phyloP scores from a whole-genome alignment of 2,329 filamentous ascomycete genomes.

The Pezicula neosporulosa region DNA sequence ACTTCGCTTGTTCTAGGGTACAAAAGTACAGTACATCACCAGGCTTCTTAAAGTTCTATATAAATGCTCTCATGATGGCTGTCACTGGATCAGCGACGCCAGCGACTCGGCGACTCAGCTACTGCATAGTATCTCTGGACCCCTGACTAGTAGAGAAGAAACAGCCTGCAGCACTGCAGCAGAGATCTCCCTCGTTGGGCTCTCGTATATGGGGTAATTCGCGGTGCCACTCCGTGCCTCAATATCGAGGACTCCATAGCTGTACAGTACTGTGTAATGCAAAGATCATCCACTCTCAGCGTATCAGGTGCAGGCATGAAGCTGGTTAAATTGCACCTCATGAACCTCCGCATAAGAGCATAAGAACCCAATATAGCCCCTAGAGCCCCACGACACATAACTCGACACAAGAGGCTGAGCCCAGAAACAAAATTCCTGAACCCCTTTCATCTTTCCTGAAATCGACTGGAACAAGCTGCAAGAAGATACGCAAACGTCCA shows the following conservation, averaged over 20 bases:
- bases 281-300: background rate
- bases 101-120: too few relatives aligned
- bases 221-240: background rate
- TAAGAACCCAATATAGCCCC: background rate
- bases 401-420: background rate
- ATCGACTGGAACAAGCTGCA: background rate
- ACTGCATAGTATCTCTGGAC: too few relatives aligned
- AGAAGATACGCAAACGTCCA: background rate
- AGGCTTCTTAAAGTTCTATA: too few relatives aligned
- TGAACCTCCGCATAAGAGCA: background rate
- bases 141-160: too few relatives aligned
- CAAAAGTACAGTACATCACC: too few relatives aligned
- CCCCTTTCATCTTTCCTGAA: background rate
- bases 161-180: background rate
- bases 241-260: background rate
- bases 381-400: background rate
- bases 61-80: too few relatives aligned
- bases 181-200: background rate
- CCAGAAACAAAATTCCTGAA: background rate
- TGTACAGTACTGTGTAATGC: background rate
- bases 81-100: too few relatives aligned
- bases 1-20: too few relatives aligned
- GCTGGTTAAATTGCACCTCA: background rate
- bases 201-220: background rate
- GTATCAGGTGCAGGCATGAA: conserved; percentile 2